Percentiles rank a stretch among this genome's conserved stretches.
Evolutionary conservation across 305 asterid species (phyloP).

Genomic region (Fraxinus angustifolia): DNA sequence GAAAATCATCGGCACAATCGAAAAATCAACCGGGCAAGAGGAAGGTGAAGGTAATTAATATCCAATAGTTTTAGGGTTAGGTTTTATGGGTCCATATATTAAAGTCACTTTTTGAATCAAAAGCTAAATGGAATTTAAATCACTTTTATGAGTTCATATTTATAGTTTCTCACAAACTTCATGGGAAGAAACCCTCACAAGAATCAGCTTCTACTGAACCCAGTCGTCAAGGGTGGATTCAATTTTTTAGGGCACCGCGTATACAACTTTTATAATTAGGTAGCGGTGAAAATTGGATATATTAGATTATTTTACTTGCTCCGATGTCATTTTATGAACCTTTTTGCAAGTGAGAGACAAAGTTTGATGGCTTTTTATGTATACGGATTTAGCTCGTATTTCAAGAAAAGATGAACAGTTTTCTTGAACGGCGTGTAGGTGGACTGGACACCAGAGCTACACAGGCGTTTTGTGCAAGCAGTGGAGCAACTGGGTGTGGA

Average conservation of each 20-base stretch:
- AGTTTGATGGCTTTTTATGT: not conserved
- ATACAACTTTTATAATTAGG: not conserved
- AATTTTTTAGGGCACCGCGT: not conserved
- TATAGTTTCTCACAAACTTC: constrained; percentile 26
- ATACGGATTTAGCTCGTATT: too few relatives aligned
- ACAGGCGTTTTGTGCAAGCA: constrained; percentile 81
- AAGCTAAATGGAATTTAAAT: not conserved
- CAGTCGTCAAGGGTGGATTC: not conserved
- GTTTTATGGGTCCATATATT: not conserved
- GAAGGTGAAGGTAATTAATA: constrained; percentile 67
- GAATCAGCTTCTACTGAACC: constrained; percentile 7
- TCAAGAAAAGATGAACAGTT: constrained; percentile 16
- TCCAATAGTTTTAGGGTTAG: constrained; percentile 15
- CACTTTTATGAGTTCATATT: constrained; percentile 18
- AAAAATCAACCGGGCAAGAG: constrained; percentile 59
- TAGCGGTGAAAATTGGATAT: not conserved
- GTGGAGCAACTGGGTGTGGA: constrained; percentile 94
- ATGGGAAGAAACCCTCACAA: constrained; percentile 25
- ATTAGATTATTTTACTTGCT: not conserved
- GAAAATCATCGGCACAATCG: constrained; percentile 45
- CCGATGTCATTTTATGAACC: not conserved
- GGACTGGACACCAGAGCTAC: constrained; percentile 97
- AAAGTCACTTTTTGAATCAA: not conserved
- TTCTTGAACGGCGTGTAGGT: constrained; percentile 54
- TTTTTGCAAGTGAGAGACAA: not conserved